Evolutionary conservation across 305 asterid species (phyloP), one percentile per base, ranked within the genome.

Genomic region (Fraxinus baroniana): DNA sequence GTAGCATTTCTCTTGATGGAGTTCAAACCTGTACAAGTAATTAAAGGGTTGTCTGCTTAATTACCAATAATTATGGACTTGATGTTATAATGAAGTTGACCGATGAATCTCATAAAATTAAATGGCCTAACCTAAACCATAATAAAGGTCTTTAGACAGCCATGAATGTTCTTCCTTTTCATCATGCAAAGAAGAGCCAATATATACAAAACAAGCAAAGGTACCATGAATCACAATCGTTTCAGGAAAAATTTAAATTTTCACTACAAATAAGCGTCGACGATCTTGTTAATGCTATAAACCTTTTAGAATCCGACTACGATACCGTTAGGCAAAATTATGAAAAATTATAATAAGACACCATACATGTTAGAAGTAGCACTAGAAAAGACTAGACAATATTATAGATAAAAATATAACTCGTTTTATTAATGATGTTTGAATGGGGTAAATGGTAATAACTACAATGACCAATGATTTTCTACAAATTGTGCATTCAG

Each of bases 401-500:
- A 36, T 7, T 36, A 6, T 7, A 6, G 41, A 36, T 36, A 35
- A 36, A 36, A 36, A 36, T 36, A 36, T 36, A 6, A 36, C 2
- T 37, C 44, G 2, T 37, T 37, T 37, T 37, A 37, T 37, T 39
- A 39, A 7, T 39, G 13, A 9, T 9, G 49, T 41, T 41, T 9
- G 49, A 41, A 41, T 41, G 49, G 15, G 49, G 4, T 41, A 9
- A 41, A 41, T 9, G 3, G 13, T 41, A 41, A 39, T 41, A 0
- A 9, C n/a, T 44, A 10, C 55, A 44, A 44, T 44, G 12, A 24
- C 37, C n/a, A 66, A 66, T 30, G 36, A 28, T 30, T 68, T 28
- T 24, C 17, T 13, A 30, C 37, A 26, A 68, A 28, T 28, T 26
- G 32, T 30, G 44, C 18, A 26, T 30, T 85, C 83, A 92, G 81